Conservation (phyloP, 2,329 filamentous ascomycete genomes). For the Claviceps purpurea region DNA sequence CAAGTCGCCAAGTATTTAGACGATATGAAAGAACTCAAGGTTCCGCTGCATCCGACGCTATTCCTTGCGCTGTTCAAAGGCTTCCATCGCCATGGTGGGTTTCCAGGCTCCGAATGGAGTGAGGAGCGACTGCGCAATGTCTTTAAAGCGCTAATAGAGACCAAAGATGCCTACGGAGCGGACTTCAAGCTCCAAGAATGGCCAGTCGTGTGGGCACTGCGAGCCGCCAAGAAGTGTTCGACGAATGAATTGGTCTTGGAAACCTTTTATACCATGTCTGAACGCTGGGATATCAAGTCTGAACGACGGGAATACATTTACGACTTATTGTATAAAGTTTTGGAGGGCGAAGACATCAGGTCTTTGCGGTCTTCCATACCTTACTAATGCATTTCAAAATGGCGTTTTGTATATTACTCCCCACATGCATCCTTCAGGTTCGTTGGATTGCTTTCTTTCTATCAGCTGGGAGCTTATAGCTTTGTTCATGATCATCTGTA, state of each 20-base stretch:
- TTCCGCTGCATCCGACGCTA: slow-evolving; percentile 61
- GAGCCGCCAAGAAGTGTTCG: slow-evolving; percentile 51
- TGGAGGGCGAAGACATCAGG: slow-evolving; percentile 17
- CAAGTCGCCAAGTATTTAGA: slow-evolving; percentile 58
- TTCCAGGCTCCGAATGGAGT: slow-evolving; percentile 56
- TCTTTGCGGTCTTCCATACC: slow-evolving; percentile 14
- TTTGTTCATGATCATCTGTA: not conserved
- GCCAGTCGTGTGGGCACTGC: slow-evolving; percentile 47
- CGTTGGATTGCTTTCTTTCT: not conserved
- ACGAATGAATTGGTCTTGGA: slow-evolving; percentile 35
- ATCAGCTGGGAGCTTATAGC: not conserved
- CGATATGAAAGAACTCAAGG: slow-evolving; percentile 61
- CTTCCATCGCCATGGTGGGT: slow-evolving; percentile 60
- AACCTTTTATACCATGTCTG: slow-evolving; percentile 37
- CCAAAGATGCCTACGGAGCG: slow-evolving; percentile 32
- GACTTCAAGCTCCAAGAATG: slow-evolving; percentile 42
- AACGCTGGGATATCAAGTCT: slow-evolving; percentile 31
- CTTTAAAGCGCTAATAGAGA: slow-evolving; percentile 49
- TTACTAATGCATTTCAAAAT: slow-evolving; percentile 10
- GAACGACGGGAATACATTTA: slow-evolving; percentile 33
- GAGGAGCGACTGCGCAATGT: slow-evolving; percentile 51
- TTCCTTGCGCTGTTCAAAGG: slow-evolving; percentile 75
- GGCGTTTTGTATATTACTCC: not conserved
- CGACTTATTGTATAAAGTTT: slow-evolving; percentile 28
- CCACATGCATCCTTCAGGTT: not conserved